These are phyloP conservation scores for Xylariaceae sp. DNA, from an alignment of 2,329 filamentous ascomycete genomes.

Conservation along the genomic window DNA sequence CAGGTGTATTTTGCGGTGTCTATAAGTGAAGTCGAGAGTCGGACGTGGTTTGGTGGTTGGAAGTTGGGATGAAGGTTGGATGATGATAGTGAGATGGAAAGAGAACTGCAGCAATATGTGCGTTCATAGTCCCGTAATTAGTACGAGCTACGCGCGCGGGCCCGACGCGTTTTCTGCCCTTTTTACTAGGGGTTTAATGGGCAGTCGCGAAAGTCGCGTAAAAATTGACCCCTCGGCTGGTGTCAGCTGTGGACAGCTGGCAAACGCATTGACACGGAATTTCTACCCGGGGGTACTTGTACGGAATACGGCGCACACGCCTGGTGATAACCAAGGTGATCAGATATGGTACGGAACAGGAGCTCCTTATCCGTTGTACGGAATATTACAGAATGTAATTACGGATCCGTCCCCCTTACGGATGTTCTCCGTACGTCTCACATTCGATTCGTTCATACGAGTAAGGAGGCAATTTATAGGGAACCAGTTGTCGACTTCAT, in stretches of 20 bases:
- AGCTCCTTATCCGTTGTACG: neutral
- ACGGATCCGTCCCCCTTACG: neutral
- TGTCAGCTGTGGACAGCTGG: neutral
- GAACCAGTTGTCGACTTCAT: neutral
- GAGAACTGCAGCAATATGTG: constrained; percentile 4
- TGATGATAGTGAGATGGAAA: constrained; percentile 6
- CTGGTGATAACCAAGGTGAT: too few species aligned
- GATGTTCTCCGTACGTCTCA: neutral
- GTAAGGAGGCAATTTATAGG: neutral
- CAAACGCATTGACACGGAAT: too few species aligned
- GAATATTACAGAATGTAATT: neutral
- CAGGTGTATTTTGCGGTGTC: neutral
- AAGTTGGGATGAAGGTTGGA: neutral
- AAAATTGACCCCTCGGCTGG: constrained; percentile 3
- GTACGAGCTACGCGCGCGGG: constrained; percentile 15
- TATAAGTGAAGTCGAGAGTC: neutral
- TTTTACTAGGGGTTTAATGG: constrained; percentile 18
- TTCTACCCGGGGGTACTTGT: too few species aligned
- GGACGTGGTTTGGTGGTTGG: neutral
- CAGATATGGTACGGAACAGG: neutral
- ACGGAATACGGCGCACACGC: too few species aligned
- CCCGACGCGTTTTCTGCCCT: constrained; percentile 13
- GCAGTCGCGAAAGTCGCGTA: constrained; percentile 20
- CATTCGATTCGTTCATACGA: neutral
- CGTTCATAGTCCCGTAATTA: neutral